Evolutionary conservation across 257 asterid genomes (phyloP).

Genomic region (Perilla frutescens): DNA sequence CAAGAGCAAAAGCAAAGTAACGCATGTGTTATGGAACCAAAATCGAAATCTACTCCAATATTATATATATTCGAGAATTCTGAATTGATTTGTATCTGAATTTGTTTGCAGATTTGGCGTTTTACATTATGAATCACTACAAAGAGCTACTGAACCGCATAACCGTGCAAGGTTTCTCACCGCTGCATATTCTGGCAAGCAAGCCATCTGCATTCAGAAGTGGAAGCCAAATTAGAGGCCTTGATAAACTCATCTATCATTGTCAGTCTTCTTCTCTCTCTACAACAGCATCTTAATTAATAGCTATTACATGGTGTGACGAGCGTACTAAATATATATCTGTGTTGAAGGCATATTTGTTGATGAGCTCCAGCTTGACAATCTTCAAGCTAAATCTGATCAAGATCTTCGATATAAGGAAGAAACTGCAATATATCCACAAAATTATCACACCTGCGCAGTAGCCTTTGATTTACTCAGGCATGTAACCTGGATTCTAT

Average conservation of each 20-base stretch:
- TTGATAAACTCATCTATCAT: constrained; percentile 30
- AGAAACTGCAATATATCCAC: constrained; percentile 23
- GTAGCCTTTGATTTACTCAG: background rate
- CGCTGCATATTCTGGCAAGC: constrained; percentile 46
- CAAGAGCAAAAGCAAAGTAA: too few relatives aligned
- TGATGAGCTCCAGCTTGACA: constrained; percentile 19
- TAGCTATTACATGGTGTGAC: too few relatives aligned
- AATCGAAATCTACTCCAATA: too few relatives aligned
- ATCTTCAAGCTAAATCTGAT: background rate
- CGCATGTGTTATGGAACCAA: too few relatives aligned
- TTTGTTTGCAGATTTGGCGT: constrained; percentile 33
- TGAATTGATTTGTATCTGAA: too few relatives aligned
- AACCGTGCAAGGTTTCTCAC: constrained; percentile 38
- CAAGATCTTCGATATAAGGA: background rate
- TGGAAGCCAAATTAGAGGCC: constrained; percentile 43
- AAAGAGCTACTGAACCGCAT: constrained; percentile 13
- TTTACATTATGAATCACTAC: constrained; percentile 28
- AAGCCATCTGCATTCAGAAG: constrained; percentile 50
- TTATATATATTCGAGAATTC: too few relatives aligned
- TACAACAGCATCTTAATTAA: too few relatives aligned
- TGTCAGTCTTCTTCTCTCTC: constrained; percentile 5
- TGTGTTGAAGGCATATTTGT: constrained; percentile 33
- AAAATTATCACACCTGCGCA: constrained; percentile 34
- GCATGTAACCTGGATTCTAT: background rate
- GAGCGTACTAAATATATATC: too few relatives aligned